phyloP scores from a whole-genome alignment of 345 rosid species.

The Eucalyptus cloeziana region DNA sequence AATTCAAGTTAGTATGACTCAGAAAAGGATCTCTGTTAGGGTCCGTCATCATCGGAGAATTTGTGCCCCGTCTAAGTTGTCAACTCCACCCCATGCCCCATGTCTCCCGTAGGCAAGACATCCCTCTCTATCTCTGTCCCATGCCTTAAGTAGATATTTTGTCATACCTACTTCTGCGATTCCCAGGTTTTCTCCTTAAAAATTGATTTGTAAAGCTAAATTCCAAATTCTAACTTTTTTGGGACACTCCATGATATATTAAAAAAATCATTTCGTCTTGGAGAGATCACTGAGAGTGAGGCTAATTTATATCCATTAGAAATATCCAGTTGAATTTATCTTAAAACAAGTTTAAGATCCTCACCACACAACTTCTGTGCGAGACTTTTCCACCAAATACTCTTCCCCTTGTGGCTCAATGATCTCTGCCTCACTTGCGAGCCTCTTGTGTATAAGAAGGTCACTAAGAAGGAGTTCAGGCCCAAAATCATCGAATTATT shows the following conservation, averaged over 20 bases:
- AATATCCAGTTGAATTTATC: neutral
- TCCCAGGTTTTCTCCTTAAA: neutral
- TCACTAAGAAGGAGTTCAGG: neutral
- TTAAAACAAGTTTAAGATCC: neutral
- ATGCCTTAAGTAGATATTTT: neutral
- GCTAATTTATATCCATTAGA: neutral
- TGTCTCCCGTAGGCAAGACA: neutral
- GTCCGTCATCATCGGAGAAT: neutral
- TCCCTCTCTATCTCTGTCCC: neutral
- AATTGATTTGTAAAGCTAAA: neutral
- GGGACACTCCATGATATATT: too few relatives aligned
- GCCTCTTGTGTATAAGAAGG: neutral
- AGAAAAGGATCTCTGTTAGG: neutral
- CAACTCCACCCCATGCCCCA: neutral
- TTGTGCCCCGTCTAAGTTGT: neutral
- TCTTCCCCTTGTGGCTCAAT: neutral
- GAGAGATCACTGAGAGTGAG: neutral
- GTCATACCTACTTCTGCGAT: neutral
- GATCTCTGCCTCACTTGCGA: neutral
- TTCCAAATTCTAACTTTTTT: neutral
- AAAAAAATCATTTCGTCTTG: neutral
- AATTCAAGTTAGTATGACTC: neutral
- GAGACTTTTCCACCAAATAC: neutral
- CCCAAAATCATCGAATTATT: neutral
- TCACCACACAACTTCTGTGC: neutral